These are phyloP conservation scores for Aspergillus sergii DNA, from an alignment of 2,329 filamentous ascomycete genomes.

Conservation along the genomic window DNA sequence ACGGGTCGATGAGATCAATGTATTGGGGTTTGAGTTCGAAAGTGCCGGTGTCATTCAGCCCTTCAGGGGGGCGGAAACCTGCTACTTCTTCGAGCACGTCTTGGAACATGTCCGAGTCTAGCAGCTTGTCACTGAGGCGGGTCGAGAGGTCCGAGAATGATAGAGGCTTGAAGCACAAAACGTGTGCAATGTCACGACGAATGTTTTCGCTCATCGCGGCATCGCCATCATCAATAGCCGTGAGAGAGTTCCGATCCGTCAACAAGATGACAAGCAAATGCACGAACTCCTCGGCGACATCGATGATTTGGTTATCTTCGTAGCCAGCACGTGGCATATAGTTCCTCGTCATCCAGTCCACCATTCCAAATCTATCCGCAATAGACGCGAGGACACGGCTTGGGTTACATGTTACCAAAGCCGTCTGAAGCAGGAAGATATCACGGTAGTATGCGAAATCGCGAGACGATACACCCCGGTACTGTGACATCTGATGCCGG, in stretches of 20 bases:
- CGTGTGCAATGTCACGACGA: conserved; percentile 87
- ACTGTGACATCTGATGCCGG: conserved; percentile 91
- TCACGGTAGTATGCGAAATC: conserved; percentile 95
- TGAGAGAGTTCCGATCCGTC: conserved; percentile 80
- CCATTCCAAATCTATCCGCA: conserved; percentile 87
- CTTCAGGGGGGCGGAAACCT: conserved; percentile 85
- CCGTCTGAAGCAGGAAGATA: conserved; percentile 89
- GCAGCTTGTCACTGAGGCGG: conserved; percentile 84
- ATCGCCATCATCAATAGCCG: conserved; percentile 39
- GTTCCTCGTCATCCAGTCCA: conserved; percentile 80
- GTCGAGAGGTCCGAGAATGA: conserved; percentile 89
- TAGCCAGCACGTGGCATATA: conserved; percentile 75
- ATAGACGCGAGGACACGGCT: conserved; percentile 84
- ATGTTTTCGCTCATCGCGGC: conserved; percentile 69
- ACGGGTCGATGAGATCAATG: conserved; percentile 88
- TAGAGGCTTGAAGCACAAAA: conserved; percentile 92
- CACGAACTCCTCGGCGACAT: conserved; percentile 93
- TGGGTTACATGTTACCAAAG: conserved; percentile 81
- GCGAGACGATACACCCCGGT: conserved; percentile 82
- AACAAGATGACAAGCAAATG: conserved; percentile 89
- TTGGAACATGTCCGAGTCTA: conserved; percentile 87
- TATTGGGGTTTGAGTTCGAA: conserved; percentile 89
- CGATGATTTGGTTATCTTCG: conserved; percentile 85
- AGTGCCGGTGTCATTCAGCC: conserved; percentile 86
- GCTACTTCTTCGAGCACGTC: conserved; percentile 84